Evolutionary conservation across 495 filamentous ascomycete species (phyloP).

Genomic region (Aspergillus bridgeri): DNA sequence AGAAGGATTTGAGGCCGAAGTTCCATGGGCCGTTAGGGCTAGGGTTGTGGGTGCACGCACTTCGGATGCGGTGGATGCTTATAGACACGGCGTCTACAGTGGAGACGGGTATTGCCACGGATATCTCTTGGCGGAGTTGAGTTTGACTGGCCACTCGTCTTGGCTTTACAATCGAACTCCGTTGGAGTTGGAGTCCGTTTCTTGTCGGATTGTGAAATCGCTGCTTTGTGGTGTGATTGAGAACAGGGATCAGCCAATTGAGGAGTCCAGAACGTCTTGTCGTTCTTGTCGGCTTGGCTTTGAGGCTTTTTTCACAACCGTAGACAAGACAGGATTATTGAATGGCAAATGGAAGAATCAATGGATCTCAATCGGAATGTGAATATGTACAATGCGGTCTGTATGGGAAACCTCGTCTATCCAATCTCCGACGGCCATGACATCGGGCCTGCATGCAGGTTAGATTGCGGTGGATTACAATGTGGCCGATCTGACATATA

Average conservation of each 20-base stretch:
- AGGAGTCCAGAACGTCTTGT: no score
- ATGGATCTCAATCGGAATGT: no score
- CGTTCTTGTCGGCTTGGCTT: not conserved
- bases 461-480: not conserved
- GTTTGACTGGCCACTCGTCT: not conserved
- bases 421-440: not conserved
- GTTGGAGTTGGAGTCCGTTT: not conserved
- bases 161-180: not conserved
- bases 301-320: slow-evolving; percentile 1
- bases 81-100: not conserved
- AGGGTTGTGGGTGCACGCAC: not conserved
- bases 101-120: not conserved
- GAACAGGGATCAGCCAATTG: no score
- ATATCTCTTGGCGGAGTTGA: not conserved
- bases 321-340: no score
- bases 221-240: no score
- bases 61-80: not conserved
- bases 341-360: not conserved
- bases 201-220: no score
- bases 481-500: not conserved
- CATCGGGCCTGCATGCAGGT: not conserved
- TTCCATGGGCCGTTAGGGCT: not conserved
- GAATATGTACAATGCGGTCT: no score
- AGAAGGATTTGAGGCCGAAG: not conserved
- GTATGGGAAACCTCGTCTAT: not conserved